A percentile compares a stretch with the other conserved stretches of the same genome.
These are phyloP conservation scores for Sugiyamaella sp. DNA, from an alignment of 1,139 yeast genomes.

Conservation along the genomic window DNA sequence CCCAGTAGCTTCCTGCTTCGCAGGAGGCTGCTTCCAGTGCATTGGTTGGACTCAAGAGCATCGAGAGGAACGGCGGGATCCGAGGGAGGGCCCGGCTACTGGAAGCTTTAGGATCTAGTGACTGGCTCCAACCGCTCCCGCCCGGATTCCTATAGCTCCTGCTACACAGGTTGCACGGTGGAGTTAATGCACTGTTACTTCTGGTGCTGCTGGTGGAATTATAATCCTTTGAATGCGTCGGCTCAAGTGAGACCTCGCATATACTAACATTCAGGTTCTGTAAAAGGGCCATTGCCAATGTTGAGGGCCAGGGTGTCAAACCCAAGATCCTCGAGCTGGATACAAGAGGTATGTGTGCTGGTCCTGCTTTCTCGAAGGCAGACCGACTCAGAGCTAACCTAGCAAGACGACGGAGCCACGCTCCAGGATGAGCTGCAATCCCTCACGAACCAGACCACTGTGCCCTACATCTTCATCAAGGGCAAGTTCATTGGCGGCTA, in stretches of 20 bases:
- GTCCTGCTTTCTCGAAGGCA: background rate
- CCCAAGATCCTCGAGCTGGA: slow-evolving; percentile 34
- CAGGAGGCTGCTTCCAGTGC: background rate
- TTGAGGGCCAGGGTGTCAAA: slow-evolving; percentile 25
- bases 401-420: slow-evolving; percentile 25
- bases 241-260: background rate
- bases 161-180: no score
- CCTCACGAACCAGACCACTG: slow-evolving; percentile 28
- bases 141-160: no score
- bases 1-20: background rate
- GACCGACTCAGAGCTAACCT: slow-evolving; percentile 2
- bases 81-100: no score
- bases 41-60: no score
- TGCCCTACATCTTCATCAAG: slow-evolving; percentile 29
- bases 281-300: slow-evolving; percentile 18
- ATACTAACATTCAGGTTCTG: slow-evolving; percentile 12
- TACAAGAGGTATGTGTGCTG: slow-evolving; percentile 25
- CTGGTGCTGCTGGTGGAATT: no score
- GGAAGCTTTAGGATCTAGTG: no score
- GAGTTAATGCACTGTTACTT: no score
- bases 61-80: no score
- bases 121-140: no score
- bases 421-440: slow-evolving; percentile 25
- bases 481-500: slow-evolving; percentile 32
- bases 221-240: background rate